These are phyloP conservation scores for Irpex sp. DNA, from an alignment of 1,284 basidiomycete species.

Conservation along the genomic window DNA sequence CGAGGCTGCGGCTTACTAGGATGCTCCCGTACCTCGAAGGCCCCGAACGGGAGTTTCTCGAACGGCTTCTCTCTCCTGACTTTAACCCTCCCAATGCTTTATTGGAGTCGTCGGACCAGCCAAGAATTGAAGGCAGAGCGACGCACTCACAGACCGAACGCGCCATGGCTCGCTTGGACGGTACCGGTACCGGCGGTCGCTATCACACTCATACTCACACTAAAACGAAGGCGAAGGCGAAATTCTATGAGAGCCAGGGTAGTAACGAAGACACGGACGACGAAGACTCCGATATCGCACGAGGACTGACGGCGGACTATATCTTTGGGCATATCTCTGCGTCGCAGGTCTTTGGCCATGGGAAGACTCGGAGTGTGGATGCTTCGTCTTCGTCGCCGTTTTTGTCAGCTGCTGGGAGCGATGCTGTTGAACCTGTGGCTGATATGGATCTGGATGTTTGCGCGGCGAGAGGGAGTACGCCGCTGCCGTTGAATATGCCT, in stretches of 20 bases:
- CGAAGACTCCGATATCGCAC: slow-evolving; percentile 19
- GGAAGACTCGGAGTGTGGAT: too few species aligned
- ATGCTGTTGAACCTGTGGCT: not conserved
- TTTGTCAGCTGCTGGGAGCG: not conserved
- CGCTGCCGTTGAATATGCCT: not conserved
- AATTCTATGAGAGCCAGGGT: slow-evolving; percentile 6
- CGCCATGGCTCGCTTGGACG: slow-evolving; percentile 21
- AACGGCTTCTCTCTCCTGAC: slow-evolving; percentile 18
- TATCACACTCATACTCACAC: too few species aligned
- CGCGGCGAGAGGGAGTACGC: not conserved
- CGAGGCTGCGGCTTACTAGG: slow-evolving; percentile 38
- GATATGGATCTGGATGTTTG: too few species aligned
- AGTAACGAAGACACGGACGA: slow-evolving; percentile 25
- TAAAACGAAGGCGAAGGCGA: too few species aligned
- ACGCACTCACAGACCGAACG: slow-evolving; percentile 17
- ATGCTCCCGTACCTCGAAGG: slow-evolving; percentile 41
- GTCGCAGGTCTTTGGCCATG: slow-evolving; percentile 7
- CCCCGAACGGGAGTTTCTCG: slow-evolving; percentile 23
- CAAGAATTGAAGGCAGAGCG: slow-evolving; percentile 19
- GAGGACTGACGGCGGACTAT: slow-evolving; percentile 18
- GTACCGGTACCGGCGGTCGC: not conserved
- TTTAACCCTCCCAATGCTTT: not conserved
- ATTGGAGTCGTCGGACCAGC: not conserved
- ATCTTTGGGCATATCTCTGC: slow-evolving; percentile 18
- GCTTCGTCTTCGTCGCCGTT: slow-evolving; percentile 2